Evolutionary conservation across 208 protist genomes (phyloP).

Genomic region (Kentomonas sorsogonicus): DNA sequence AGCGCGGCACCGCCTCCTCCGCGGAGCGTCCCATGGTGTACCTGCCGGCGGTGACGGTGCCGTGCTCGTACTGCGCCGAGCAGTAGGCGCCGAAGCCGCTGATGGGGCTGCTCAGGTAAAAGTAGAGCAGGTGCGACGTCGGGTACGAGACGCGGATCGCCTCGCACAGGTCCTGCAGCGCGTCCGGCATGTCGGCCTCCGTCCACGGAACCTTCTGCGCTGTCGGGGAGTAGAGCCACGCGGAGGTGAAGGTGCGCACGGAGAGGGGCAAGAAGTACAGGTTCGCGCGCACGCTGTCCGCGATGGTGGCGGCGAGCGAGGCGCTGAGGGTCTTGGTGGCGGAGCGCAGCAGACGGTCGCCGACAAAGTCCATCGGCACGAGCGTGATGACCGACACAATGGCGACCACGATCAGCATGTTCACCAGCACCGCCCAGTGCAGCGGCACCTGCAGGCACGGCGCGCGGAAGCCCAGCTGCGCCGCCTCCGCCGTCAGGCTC

Average conservation of each 20-base stretch:
- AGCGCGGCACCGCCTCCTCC: constrained; percentile 20
- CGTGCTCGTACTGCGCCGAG: constrained; percentile 36
- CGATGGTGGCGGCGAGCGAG: constrained; percentile 17
- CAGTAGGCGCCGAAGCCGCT: constrained; percentile 62
- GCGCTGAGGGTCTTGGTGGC: constrained; percentile 17
- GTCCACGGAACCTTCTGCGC: constrained; percentile 24
- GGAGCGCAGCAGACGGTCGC: constrained; percentile 15
- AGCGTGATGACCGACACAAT: constrained; percentile 31
- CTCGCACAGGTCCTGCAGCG: constrained; percentile 48
- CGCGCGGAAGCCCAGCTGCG: too few relatives aligned
- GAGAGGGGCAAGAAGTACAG: constrained; percentile 24
- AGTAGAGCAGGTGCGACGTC: constrained; percentile 28
- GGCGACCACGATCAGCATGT: constrained; percentile 25
- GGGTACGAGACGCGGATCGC: constrained; percentile 1
- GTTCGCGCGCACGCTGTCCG: constrained; percentile 17
- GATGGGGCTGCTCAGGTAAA: constrained; percentile 41
- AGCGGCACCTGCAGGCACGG: neutral
- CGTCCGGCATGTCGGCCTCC: constrained; percentile 27
- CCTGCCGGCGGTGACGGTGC: constrained; percentile 21
- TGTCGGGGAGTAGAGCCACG: constrained; percentile 17
- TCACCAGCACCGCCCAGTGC: constrained; percentile 6
- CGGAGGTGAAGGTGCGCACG: constrained; percentile 16
- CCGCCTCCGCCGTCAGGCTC: too few relatives aligned
- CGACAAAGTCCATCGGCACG: constrained; percentile 31
- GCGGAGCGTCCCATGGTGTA: constrained; percentile 26